These are phyloP conservation scores for Chrysanthemum lavandulifolium DNA, from an alignment of 129 eudicot genomes.

Conservation along the genomic window DNA sequence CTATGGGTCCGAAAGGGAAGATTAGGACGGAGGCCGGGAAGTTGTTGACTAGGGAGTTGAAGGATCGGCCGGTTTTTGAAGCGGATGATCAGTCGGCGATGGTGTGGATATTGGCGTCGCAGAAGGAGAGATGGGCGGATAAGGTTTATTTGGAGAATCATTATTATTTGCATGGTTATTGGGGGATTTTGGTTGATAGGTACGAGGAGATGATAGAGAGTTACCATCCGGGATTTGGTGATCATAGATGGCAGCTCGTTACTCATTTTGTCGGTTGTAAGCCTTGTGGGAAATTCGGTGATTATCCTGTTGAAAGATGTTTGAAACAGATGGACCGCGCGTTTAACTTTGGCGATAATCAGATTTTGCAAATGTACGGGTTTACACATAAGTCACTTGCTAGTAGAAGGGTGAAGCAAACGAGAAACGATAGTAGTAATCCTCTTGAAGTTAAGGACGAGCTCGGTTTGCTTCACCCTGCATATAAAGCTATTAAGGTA, in stretches of 20 bases:
- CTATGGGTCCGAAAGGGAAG: constrained; percentile 92
- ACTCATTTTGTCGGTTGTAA: constrained; percentile 98
- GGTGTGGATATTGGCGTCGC: constrained; percentile 75
- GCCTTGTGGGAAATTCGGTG: constrained; percentile 89
- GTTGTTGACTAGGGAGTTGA: constrained; percentile 69
- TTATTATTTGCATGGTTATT: constrained; percentile 85
- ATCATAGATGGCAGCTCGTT: constrained; percentile 93
- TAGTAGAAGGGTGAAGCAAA: constrained; percentile 68
- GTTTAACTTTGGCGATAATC: constrained; percentile 81
- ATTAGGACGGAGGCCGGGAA: constrained; percentile 79
- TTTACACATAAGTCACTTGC: constrained; percentile 71
- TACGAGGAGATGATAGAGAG: constrained; percentile 82
- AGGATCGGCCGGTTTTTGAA: constrained; percentile 83
- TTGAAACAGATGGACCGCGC: constrained; percentile 96
- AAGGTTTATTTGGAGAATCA: constrained; percentile 79
- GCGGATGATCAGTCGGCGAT: constrained; percentile 98
- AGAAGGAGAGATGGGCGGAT: constrained; percentile 71
- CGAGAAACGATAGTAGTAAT: constrained; percentile 61
- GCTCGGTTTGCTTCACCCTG: constrained; percentile 76
- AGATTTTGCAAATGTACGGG: constrained; percentile 91
- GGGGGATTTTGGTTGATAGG: constrained; percentile 88
- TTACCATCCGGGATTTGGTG: constrained; percentile 84
- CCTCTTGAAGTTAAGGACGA: constrained; percentile 77
- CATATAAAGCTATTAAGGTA: constrained; percentile 66
- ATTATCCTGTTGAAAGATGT: constrained; percentile 90